A percentile compares a stretch with the other conserved stretches of the same genome.
phyloP scores from a whole-genome alignment of 768 basidiomycete species.

The Thelephora aurantiotincta region DNA sequence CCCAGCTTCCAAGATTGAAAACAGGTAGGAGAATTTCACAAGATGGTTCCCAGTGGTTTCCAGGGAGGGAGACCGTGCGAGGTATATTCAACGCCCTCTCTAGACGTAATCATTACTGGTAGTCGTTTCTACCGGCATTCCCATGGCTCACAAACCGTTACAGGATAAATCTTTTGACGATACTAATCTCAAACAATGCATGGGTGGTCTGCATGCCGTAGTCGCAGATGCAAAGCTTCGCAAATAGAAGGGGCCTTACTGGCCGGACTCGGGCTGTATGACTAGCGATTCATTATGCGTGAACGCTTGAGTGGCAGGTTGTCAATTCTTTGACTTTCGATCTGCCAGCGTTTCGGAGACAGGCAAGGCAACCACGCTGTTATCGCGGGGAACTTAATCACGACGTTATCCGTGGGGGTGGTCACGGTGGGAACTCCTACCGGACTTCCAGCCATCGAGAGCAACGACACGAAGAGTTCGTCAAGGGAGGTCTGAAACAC shows the following conservation, averaged over 20 bases:
- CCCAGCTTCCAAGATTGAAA: neutral
- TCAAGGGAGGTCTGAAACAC: too few species aligned
- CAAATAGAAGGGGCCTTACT: slow-evolving; percentile 24
- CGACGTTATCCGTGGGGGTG: too few species aligned
- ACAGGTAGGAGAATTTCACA: slow-evolving; percentile 33
- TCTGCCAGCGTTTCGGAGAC: too few species aligned
- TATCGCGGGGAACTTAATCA: too few species aligned
- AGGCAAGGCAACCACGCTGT: too few species aligned
- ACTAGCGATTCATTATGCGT: too few species aligned
- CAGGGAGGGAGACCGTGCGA: slow-evolving; percentile 20
- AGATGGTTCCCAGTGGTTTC: slow-evolving; percentile 25
- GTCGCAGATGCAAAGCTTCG: slow-evolving; percentile 53
- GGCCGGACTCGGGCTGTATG: too few species aligned
- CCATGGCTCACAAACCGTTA: neutral
- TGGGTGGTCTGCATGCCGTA: slow-evolving; percentile 56
- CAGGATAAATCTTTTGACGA: slow-evolving; percentile 48
- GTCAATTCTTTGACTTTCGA: too few species aligned
- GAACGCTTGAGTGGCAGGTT: too few species aligned
- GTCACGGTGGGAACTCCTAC: too few species aligned
- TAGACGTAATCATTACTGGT: slow-evolving; percentile 58
- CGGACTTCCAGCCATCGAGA: too few species aligned
- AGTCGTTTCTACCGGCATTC: slow-evolving; percentile 36
- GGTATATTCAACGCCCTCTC: slow-evolving; percentile 40
- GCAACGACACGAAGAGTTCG: too few species aligned
- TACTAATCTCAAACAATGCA: slow-evolving; percentile 51